phyloP scores from a whole-genome alignment of 2,329 filamentous ascomycete genomes.

The Pyrenophora graminea region DNA sequence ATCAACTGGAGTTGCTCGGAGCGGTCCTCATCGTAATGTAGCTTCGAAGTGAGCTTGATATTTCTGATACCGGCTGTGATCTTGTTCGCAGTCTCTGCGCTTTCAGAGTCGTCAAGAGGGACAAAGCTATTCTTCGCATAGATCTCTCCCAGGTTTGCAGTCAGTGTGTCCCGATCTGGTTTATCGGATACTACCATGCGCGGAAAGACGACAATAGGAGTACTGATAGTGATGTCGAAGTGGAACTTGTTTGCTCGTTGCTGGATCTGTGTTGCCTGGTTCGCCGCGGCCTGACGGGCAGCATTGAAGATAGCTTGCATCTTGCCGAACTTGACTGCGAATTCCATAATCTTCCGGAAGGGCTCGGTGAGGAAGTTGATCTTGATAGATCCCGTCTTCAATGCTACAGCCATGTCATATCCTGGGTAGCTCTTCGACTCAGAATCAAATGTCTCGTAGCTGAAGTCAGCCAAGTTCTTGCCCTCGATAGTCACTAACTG shows the following conservation, averaged over 20 bases:
- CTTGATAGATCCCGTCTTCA: conserved; percentile 93
- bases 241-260: conserved; percentile 88
- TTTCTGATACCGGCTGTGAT: conserved; percentile 90
- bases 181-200: conserved; percentile 71
- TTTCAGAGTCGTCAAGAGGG: conserved; percentile 75
- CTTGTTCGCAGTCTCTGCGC: conserved; percentile 80
- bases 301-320: conserved; percentile 99
- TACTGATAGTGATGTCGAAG: conserved; percentile 91
- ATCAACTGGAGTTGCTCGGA: conserved; percentile 94
- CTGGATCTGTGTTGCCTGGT: conserved; percentile 90
- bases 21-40: conserved; percentile 73
- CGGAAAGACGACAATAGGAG: conserved; percentile 94
- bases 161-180: conserved; percentile 78
- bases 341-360: conserved; percentile 97
- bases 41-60: conserved; percentile 84
- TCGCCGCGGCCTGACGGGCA: conserved; percentile 89
- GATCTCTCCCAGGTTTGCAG: conserved; percentile 93
- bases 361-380: conserved; percentile 97
- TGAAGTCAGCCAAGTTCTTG: conserved; percentile 93
- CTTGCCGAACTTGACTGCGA: conserved; percentile 97
- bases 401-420: conserved; percentile 87
- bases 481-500: conserved; percentile 94
- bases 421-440: conserved; percentile 80
- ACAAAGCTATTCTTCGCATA: conserved; percentile 94
- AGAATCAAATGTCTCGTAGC: conserved; percentile 92